phyloP scores from a whole-genome alignment of 2,329 filamentous ascomycete species.

The Ophidiomyces ophidiicola region DNA sequence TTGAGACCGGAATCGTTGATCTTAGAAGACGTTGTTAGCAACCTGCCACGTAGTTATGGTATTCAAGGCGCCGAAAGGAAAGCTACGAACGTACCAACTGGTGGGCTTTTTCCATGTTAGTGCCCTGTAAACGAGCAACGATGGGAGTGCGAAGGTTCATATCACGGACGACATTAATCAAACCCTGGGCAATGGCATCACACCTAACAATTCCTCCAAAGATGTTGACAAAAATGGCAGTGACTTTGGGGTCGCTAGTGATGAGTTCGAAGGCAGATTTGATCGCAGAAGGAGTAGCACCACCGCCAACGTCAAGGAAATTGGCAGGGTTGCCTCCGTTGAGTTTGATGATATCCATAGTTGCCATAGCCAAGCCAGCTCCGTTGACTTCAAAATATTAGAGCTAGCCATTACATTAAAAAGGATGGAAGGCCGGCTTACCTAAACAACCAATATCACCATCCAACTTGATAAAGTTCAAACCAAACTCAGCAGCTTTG shows the following conservation, averaged over 20 bases:
- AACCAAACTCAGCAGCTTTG: constrained; percentile 78
- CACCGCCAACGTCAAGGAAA: constrained; percentile 97
- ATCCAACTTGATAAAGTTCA: constrained; percentile 99
- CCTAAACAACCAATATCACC: constrained; percentile 92
- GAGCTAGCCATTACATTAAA: neutral
- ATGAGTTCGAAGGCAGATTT: constrained; percentile 97
- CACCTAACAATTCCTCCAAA: constrained; percentile 98
- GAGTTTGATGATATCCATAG: constrained; percentile 99
- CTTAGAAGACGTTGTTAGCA: constrained; percentile 23
- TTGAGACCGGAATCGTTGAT: constrained; percentile 97
- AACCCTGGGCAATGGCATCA: constrained; percentile 89
- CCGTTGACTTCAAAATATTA: constrained; percentile 58
- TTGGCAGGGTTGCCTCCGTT: constrained; percentile 94
- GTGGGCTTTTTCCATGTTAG: constrained; percentile 92
- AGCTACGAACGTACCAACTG: constrained; percentile 50
- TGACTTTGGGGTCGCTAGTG: constrained; percentile 95
- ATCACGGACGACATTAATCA: constrained; percentile 86
- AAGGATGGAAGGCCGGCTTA: constrained; percentile 17
- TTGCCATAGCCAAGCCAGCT: constrained; percentile 97
- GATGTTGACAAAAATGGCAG: constrained; percentile 99
- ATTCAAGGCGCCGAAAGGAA: neutral
- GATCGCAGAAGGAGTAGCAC: constrained; percentile 92
- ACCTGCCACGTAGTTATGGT: constrained; percentile 1
- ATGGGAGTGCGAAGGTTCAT: constrained; percentile 96
- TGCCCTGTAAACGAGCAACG: constrained; percentile 92